Evolutionary conservation across 768 basidiomycete species (phyloP), one percentile per base, ranked within the genome.

Genomic region (Lentinula raphanica): DNA sequence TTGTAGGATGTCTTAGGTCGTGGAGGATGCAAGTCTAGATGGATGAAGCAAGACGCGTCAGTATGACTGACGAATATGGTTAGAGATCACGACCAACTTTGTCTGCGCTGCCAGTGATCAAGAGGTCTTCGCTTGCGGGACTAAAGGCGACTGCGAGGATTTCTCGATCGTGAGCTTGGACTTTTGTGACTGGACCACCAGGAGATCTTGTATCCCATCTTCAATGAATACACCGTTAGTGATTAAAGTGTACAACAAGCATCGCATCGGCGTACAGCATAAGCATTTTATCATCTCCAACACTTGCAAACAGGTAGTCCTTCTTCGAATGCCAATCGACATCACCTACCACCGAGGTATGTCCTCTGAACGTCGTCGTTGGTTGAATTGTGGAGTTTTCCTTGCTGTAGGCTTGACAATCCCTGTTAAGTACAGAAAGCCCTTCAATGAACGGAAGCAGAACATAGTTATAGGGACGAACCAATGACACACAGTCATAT

Each of bases 401-500:
- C 68, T 91, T 94, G 29, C 86, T 80, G 70, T 95, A 99, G 0
- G 87, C 84, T 66, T 92, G 92, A 39, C 98, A 75, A 69, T 99
- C 97, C 96, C 94, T 97, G 67, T 38, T 35, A 58, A 35, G n/a
- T n/a, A n/a, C n/a, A 15, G 50, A 32, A 39, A 50, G 11, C 11
- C 13, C 25, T 39, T 27, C 7, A 25, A 3, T 36, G 36, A 38
- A 25, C 9, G 17, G 19, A 53, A 6, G 21, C 5, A 53, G 9
- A 13, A 28, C 39, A 8, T 13, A n/a, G 36, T 32, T 7, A 23
- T 19, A 32, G 49, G 32, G 69, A 48, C 82, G 61, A 64, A 91
- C 94, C 97, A 99, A 68, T 94, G 85, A 65, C 94, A 97, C 36
- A 98, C 85, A 0, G 95, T 97, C 79, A 88, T 92, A 70, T 98